Evolutionary conservation across 2,329 filamentous ascomycete species (phyloP), one percentile per base, ranked within the genome.

Genomic region (Lachnellula subtilissima): DNA sequence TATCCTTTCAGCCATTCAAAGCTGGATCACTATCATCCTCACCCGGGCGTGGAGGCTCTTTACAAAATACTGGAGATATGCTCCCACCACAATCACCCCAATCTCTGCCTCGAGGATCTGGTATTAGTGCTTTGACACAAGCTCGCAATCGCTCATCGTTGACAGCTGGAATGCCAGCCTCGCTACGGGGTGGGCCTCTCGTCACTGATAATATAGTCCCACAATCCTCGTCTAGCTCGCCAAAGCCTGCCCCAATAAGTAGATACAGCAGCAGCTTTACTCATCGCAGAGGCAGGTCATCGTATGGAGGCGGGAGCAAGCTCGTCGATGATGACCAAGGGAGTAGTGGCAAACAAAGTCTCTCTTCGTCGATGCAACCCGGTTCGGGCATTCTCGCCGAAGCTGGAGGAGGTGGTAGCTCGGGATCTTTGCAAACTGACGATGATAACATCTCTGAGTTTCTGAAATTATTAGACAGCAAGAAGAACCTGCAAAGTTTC

Each of bases 1-100:
- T 96, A 22, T 95, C 90, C 0, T 96, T 97, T 66, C 90, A 95
- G 65, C 92, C 93, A 0, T 99, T 99, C 77, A 99, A 99, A 73
- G 90, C 92, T 14, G 93, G 93, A 11, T 95, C 93, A 1, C 77
- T 97, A n/a, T 96, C 92, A 2, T 91, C 89, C 4, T 97, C 92
- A 4, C 93, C 92, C 0, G 70, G 78, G n/a, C 75, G 75, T 25
- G 58, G 53, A 2, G 64, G 59, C n/a, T 63, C 61, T 17, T 53
- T 63, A 5, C 58, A 59, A 42, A 58, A 65, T 50, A 53, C 54
- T 5, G 64, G 59, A 14, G 67, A 68, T 32, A 63, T 64, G 55
- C 54, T 60, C 4, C 60, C 76, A 1, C 79, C 82, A 14, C 75
- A 78, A 35, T 86, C 84, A 3, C 80, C 82, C 2, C 76, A 78